phyloP scores from a whole-genome alignment of 2,329 filamentous ascomycete species.

The Diaporthe sp. region DNA sequence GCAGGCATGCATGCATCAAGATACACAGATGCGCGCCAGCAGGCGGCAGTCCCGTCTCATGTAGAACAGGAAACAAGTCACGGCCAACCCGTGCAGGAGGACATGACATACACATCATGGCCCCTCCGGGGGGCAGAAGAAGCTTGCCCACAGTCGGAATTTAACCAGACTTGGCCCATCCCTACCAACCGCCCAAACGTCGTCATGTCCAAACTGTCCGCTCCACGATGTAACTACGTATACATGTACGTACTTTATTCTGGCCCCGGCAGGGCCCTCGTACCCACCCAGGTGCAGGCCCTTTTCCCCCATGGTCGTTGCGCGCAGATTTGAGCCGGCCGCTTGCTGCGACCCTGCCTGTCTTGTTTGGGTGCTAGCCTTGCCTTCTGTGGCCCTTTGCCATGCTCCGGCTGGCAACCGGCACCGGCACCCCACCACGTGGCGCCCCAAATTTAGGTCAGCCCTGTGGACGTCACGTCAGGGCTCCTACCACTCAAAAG shows the following conservation, averaged over 20 bases:
- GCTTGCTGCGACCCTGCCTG: not conserved
- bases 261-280: not conserved
- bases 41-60: not conserved
- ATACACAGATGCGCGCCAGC: slow-evolving; percentile 10
- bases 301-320: not conserved
- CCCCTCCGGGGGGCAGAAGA: too few relatives aligned
- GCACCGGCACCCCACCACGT: slow-evolving; percentile 32
- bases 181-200: not conserved
- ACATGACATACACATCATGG: not conserved
- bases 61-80: not conserved
- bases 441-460: slow-evolving; percentile 34
- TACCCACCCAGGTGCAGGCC: slow-evolving; percentile 8
- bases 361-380: not conserved
- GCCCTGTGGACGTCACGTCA: slow-evolving; percentile 16
- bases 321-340: slow-evolving; percentile 23
- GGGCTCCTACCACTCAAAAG: not conserved
- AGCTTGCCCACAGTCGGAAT: not conserved
- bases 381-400: not conserved
- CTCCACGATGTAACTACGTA: not conserved
- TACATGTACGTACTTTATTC: not conserved
- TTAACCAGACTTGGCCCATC: not conserved
- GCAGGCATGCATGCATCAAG: not conserved
- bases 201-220: not conserved
- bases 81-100: not conserved
- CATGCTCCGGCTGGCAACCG: slow-evolving; percentile 2